phyloP scores from a whole-genome alignment of 805 yeast species.

The Candida ortonii region DNA sequence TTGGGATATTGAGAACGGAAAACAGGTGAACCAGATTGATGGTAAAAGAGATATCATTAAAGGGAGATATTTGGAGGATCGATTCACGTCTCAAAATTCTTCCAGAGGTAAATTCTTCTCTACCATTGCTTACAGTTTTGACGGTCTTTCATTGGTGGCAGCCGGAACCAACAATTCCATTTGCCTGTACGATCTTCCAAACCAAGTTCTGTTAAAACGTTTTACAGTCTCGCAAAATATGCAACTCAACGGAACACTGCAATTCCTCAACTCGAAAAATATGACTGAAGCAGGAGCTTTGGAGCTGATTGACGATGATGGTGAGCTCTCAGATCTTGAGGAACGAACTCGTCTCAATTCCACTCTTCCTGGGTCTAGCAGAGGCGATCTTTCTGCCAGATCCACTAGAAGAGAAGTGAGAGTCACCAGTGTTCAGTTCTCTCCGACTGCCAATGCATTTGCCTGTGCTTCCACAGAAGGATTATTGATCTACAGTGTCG shows the following conservation, averaged over 20 bases:
- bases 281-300: slow-evolving; percentile 87
- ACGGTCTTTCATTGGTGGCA: slow-evolving; percentile 83
- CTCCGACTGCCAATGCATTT: slow-evolving; percentile 88
- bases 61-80: slow-evolving; percentile 80
- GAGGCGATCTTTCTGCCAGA: slow-evolving; percentile 79
- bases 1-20: slow-evolving; percentile 80
- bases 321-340: slow-evolving; percentile 82
- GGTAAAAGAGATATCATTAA: slow-evolving; percentile 81
- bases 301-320: slow-evolving; percentile 78
- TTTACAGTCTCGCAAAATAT: slow-evolving; percentile 86
- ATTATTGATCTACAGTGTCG: slow-evolving; percentile 74
- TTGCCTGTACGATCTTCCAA: slow-evolving; percentile 85
- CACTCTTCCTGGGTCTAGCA: slow-evolving; percentile 80
- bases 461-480: slow-evolving; percentile 98
- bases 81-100: slow-evolving; percentile 77
- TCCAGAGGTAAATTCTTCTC: slow-evolving; percentile 82
- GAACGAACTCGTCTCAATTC: slow-evolving; percentile 55
- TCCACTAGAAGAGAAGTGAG: slow-evolving; percentile 78
- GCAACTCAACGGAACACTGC: slow-evolving; percentile 85
- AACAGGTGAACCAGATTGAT: slow-evolving; percentile 79
- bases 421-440: slow-evolving; percentile 72
- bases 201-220: slow-evolving; percentile 79
- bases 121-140: slow-evolving; percentile 79
- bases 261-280: slow-evolving; percentile 70
- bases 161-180: slow-evolving; percentile 92